Percentiles rank a stretch among this genome's conserved stretches.
phyloP scores from a whole-genome alignment of 2,329 filamentous ascomycete species.

The Colletotrichum coccodes region DNA sequence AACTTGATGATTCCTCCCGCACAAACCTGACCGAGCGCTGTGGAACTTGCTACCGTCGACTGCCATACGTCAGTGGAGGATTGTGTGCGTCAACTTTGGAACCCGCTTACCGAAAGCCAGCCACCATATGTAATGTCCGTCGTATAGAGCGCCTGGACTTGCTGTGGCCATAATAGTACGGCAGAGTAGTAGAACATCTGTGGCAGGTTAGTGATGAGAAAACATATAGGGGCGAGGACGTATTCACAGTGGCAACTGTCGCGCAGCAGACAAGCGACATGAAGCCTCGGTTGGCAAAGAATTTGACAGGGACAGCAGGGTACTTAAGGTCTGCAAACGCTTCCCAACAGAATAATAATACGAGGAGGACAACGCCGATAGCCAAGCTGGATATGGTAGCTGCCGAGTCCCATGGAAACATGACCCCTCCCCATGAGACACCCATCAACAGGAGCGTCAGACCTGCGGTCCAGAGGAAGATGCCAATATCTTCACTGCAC shows the following conservation, averaged over 20 bases:
- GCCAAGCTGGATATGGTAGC: constrained; percentile 50
- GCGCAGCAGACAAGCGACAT: constrained; percentile 47
- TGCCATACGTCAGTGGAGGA: constrained; percentile 16
- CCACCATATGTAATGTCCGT: constrained; percentile 46
- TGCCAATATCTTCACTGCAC: constrained; percentile 44
- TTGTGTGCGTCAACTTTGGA: not conserved
- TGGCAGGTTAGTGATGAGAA: not conserved
- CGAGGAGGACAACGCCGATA: constrained; percentile 44
- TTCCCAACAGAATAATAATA: constrained; percentile 50
- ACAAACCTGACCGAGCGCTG: constrained; percentile 45
- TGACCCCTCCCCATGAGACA: constrained; percentile 54
- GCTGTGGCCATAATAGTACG: constrained; percentile 48
- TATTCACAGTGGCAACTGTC: constrained; percentile 44
- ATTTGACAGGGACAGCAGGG: constrained; percentile 47
- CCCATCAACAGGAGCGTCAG: constrained; percentile 57
- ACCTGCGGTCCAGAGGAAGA: constrained; percentile 55
- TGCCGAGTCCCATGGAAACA: constrained; percentile 54
- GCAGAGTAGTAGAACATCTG: constrained; percentile 46
- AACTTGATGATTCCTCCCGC: constrained; percentile 45
- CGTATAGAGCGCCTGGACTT: constrained; percentile 46
- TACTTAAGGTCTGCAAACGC: constrained; percentile 46
- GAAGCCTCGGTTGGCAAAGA: constrained; percentile 49
- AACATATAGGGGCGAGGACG: not conserved
- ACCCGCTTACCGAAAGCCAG: constrained; percentile 43
- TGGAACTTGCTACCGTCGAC: constrained; percentile 46